These are phyloP conservation scores for Sarocladium kiliense DNA, from an alignment of 2,329 filamentous ascomycete genomes.

Conservation along the genomic window DNA sequence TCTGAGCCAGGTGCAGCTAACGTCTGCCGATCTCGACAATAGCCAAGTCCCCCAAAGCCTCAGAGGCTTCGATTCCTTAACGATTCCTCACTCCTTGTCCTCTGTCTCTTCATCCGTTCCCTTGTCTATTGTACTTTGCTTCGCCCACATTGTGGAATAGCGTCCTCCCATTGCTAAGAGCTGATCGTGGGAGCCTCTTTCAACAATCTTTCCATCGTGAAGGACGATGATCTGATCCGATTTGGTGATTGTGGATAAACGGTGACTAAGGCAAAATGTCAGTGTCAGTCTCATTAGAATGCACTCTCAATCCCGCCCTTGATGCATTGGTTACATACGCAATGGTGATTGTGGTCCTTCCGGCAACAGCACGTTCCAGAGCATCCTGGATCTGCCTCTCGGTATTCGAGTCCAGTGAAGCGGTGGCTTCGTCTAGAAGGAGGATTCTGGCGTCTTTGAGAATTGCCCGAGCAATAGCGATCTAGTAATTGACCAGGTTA, in stretches of 20 bases:
- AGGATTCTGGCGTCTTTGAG: constrained; percentile 66
- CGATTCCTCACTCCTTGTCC: too few relatives aligned
- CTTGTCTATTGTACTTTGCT: constrained; percentile 40
- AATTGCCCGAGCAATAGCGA: constrained; percentile 59
- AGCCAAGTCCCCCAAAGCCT: too few relatives aligned
- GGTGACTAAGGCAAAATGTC: constrained; percentile 32
- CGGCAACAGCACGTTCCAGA: constrained; percentile 39
- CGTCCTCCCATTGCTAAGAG: constrained; percentile 38
- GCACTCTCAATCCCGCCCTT: not conserved
- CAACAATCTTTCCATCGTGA: constrained; percentile 43
- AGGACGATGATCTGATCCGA: constrained; percentile 52
- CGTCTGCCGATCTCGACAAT: too few relatives aligned
- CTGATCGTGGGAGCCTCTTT: constrained; percentile 44
- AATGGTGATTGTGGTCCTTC: constrained; percentile 48
- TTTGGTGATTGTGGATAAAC: constrained; percentile 52
- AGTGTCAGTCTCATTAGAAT: not conserved
- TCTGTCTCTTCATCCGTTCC: constrained; percentile 25
- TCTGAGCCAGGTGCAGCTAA: too few relatives aligned
- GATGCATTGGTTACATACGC: constrained; percentile 27
- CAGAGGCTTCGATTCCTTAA: too few relatives aligned
- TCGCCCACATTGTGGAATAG: constrained; percentile 49
- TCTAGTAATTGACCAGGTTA: constrained; percentile 16
- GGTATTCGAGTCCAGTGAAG: constrained; percentile 59
- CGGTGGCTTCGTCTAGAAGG: constrained; percentile 68
- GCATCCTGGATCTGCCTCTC: constrained; percentile 54